These are phyloP conservation scores for Hymenoscyphus linearis DNA, from an alignment of 2,329 filamentous ascomycete genomes.

Conservation along the genomic window DNA sequence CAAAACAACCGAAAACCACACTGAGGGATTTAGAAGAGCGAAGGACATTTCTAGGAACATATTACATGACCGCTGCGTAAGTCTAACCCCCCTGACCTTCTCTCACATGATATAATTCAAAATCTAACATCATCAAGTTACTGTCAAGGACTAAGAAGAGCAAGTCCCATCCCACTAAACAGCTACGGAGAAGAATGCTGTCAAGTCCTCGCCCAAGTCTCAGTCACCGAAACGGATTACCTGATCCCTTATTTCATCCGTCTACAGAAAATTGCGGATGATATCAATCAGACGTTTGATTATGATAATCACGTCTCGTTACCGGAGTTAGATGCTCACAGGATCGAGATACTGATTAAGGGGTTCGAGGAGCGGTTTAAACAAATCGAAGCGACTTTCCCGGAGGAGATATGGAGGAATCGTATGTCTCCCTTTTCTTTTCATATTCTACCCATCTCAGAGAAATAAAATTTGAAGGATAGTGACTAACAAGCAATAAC, in stretches of 20 bases:
- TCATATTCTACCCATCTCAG: not conserved
- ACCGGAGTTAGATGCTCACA: slow-evolving; percentile 18
- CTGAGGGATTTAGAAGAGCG: slow-evolving; percentile 21
- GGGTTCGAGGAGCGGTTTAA: slow-evolving; percentile 24
- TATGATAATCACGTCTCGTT: slow-evolving; percentile 19
- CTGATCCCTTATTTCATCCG: slow-evolving; percentile 25
- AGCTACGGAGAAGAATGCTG: slow-evolving; percentile 25
- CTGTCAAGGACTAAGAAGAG: slow-evolving; percentile 25
- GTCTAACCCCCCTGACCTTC: slow-evolving; percentile 5
- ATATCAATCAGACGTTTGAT: slow-evolving; percentile 27
- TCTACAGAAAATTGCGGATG: slow-evolving; percentile 25
- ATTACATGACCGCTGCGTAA: slow-evolving; percentile 27
- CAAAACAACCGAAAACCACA: not conserved
- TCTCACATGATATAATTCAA: not conserved
- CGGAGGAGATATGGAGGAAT: slow-evolving; percentile 22
- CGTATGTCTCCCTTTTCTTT: slow-evolving; percentile 13
- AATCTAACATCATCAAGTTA: slow-evolving; percentile 14
- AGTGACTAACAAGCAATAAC: not conserved
- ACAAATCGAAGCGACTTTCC: slow-evolving; percentile 21
- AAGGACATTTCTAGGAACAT: slow-evolving; percentile 26
- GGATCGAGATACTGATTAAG: slow-evolving; percentile 25
- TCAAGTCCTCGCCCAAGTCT: slow-evolving; percentile 16
- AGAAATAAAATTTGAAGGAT: not conserved
- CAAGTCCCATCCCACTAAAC: slow-evolving; percentile 22
- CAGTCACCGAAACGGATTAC: slow-evolving; percentile 21